phyloP scores from a whole-genome alignment of 768 basidiomycete species.

The Pulveroboletus sp. region DNA sequence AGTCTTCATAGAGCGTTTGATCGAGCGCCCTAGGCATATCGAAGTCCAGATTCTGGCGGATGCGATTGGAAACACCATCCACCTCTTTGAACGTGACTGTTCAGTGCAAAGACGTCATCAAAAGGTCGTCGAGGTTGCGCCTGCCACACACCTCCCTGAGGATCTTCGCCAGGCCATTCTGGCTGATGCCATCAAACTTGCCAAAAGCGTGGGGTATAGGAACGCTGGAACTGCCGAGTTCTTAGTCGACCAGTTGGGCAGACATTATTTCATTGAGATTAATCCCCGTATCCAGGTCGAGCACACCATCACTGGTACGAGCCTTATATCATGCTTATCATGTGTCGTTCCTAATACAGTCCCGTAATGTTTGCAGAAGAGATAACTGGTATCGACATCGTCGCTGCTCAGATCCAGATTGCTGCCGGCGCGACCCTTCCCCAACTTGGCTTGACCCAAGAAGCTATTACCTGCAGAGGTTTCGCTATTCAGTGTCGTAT shows the following conservation, averaged over 20 bases:
- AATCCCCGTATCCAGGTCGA: constrained; percentile 99
- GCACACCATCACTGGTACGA: constrained; percentile 92
- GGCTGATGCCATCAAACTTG: constrained; percentile 88
- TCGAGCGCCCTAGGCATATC: constrained; percentile 95
- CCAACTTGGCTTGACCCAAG: constrained; percentile 93
- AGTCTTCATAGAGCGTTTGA: constrained; percentile 97
- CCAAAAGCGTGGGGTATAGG: constrained; percentile 88
- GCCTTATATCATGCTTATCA: background rate
- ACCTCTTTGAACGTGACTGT: constrained; percentile 98
- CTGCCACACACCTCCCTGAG: constrained; percentile 90
- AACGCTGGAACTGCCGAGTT: constrained; percentile 99
- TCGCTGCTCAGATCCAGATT: constrained; percentile 98
- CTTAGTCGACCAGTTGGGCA: constrained; percentile 92
- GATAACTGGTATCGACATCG: constrained; percentile 98
- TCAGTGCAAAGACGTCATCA: constrained; percentile 98
- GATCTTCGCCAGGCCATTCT: constrained; percentile 87
- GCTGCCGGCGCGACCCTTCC: constrained; percentile 96
- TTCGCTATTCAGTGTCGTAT: constrained; percentile 98
- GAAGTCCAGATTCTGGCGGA: constrained; percentile 97
- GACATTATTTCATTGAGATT: constrained; percentile 99
- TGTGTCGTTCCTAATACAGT: background rate
- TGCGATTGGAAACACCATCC: constrained; percentile 87
- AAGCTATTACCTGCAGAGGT: constrained; percentile 91
- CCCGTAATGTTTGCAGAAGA: constrained; percentile 64
- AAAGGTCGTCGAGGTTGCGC: constrained; percentile 98